Base-by-base conservation (phyloP, 1,284 basidiomycete species). In the Marasmius sp. region DNA sequence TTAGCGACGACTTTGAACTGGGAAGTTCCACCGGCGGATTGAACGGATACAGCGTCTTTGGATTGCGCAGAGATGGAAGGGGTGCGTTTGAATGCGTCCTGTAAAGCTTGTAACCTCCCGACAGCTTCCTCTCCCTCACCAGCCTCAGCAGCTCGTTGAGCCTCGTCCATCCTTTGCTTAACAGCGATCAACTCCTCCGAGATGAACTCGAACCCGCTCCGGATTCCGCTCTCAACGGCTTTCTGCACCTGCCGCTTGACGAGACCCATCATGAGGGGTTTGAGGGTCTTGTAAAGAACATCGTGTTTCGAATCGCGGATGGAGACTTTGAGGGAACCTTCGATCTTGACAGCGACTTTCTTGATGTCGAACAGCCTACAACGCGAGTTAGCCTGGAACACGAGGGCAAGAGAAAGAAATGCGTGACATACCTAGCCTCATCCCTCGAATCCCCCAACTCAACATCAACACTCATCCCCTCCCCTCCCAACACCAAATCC, bases 221-320 rank as follows among this genome's bases (percentile, higher is more conserved):
- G 84, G 64, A 98, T 87, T 8, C 88, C 90, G 63, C 87, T 88
- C 65, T 85, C 80, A 58, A 97, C 82, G 1, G 92, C 96, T 74
- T 90, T 93, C 77, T 91, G 82, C 67, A 99, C 88, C 73, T 95
- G 93, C 74, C 86, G 89, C 86, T 98, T 98, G 71, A 99, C 89
- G 55, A 97, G 79, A 5, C 85, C 85, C 4, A 85, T 92, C 6
- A 91, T 91, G 56, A 94, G 80, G 7, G 90, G 89, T 48, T 82
- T 82, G 41, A 94, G 69, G 0, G 89, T 90, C 81, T 94, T 96
- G 83, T 97, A 97, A 59, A 97, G 74, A 43, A 93, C 77, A 71
- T 97, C 93, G 78, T 97, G 95, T 79, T 97, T 97, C 69, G 86
- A 87, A 70, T 97, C 95, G 16, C 94, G 87, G 71, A 99, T 94